These are phyloP conservation scores for Fusarium papillatum DNA, from an alignment of 2,329 filamentous ascomycete species.

Conservation along the genomic window DNA sequence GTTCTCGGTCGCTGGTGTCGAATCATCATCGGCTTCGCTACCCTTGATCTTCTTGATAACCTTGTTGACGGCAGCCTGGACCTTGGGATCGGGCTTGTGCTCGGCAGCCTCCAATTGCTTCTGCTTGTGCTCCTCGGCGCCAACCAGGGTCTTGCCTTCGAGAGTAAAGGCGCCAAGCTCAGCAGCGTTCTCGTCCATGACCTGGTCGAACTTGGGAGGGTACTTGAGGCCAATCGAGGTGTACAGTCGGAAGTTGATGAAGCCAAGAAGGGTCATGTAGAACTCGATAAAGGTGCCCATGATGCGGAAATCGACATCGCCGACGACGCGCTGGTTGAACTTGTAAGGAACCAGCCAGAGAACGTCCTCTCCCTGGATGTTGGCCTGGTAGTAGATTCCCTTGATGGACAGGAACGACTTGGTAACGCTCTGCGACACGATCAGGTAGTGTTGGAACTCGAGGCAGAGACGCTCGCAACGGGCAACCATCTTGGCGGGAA, in stretches of 20 bases:
- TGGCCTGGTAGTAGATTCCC: constrained; percentile 99
- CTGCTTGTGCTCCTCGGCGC: constrained; percentile 65
- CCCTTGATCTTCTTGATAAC: constrained; percentile 77
- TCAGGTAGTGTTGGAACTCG: constrained; percentile 99
- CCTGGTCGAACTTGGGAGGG: constrained; percentile 91
- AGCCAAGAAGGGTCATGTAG: constrained; percentile 95
- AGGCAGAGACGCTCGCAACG: constrained; percentile 93
- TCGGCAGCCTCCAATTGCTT: constrained; percentile 62
- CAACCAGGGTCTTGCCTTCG: constrained; percentile 77
- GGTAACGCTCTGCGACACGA: constrained; percentile 88
- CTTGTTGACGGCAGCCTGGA: constrained; percentile 77
- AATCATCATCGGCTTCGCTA: constrained; percentile 59
- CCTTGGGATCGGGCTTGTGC: constrained; percentile 71
- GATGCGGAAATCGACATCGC: constrained; percentile 97
- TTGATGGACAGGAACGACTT: constrained; percentile 99
- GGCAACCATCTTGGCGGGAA: constrained; percentile 95
- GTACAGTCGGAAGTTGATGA: constrained; percentile 96
- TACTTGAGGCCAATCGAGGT: constrained; percentile 93
- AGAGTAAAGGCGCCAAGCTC: constrained; percentile 93
- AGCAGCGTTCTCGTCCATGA: constrained; percentile 89
- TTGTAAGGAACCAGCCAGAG: constrained; percentile 98
- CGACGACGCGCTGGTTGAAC: constrained; percentile 95
- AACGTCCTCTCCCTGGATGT: constrained; percentile 96
- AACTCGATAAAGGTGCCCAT: constrained; percentile 99
- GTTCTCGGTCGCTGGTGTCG: constrained; percentile 54